Conservation (phyloP, 495 filamentous ascomycete genomes). For the Aspergillus indologenus region DNA sequence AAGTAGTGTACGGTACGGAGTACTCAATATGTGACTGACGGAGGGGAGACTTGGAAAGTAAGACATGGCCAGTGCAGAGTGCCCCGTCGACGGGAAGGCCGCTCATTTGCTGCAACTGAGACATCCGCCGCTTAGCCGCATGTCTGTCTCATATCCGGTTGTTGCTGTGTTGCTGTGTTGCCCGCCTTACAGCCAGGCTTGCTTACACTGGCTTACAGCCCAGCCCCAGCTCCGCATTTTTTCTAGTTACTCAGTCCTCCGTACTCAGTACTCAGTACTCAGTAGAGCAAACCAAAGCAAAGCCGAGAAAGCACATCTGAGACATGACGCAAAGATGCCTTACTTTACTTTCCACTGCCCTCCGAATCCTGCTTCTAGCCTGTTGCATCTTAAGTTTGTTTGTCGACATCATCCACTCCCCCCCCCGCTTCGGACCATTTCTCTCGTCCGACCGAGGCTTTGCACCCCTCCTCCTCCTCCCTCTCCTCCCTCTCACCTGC, state of each 20-base stretch:
- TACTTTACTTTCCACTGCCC: neutral
- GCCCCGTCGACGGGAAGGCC: neutral
- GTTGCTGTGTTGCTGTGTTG: neutral
- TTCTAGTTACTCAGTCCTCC: too few species aligned
- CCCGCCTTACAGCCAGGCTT: constrained; percentile 8
- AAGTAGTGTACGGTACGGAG: too few species aligned
- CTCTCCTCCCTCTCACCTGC: too few species aligned
- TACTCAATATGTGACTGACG: neutral
- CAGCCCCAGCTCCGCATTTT: neutral
- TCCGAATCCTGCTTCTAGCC: neutral
- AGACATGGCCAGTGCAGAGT: neutral
- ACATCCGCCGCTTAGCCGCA: constrained; percentile 12
- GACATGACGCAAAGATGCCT: constrained; percentile 8
- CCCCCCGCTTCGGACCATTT: neutral
- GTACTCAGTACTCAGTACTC: too few species aligned
- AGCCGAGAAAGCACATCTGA: neutral
- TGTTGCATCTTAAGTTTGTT: neutral
- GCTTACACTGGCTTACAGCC: too few species aligned
- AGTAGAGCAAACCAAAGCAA: too few species aligned
- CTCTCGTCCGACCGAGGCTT: neutral
- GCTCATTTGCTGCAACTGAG: constrained; percentile 4
- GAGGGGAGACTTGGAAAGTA: neutral
- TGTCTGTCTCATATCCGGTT: constrained; percentile 11
- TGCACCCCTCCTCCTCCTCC: too few species aligned
- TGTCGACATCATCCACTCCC: neutral